Evolutionary conservation across 495 filamentous ascomycete species (phyloP), one percentile per base, ranked within the genome.

Genomic region (Talaromyces stipitatus): DNA sequence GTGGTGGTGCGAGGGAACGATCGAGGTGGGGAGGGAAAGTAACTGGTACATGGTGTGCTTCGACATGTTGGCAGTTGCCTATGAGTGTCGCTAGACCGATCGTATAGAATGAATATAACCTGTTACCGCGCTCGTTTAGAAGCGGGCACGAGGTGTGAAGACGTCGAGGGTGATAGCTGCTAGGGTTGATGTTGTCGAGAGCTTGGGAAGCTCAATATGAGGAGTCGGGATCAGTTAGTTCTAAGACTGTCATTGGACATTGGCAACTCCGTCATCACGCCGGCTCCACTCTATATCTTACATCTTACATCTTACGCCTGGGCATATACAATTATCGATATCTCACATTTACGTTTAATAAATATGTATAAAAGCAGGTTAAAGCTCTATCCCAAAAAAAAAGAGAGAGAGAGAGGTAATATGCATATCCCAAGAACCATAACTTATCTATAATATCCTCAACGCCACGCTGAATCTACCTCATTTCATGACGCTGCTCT

Each of bases 11-110:
- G 86, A 83, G 60, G 82, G 82, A 52, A 83, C 77, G 69, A 91
- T 89, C 18, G 85, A 87, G 54, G 82, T 82, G 43, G 88, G 88
- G 57, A 92, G 78, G 32, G 88, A 90, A 56, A 92, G 79, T 63
- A 90, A 79, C 61, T 87, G 76, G 73, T 89, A 91, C 62, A 76
- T 84, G 57, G 74, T 72, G 56, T 71, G 67, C 65, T 80, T 82
- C 61, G 84, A 81, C 83, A 86, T 86, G 47, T 62, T 73, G 66
- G 22, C 20, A 50, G 23, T 54, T 14, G 18, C 27, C 27, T 52
- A 27, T 24, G 20, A 5, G 22, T 23, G 6, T 52, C 14, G 5
- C 12, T 33, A 7, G 20, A 11, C 27, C n/a, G 16, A 16, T 20
- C 16, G 54, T 16, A 10, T 18, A 14, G 12, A 6, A 22, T 26